Conservation (phyloP, 2,329 filamentous ascomycete species). For the Knufia fluminis region DNA sequence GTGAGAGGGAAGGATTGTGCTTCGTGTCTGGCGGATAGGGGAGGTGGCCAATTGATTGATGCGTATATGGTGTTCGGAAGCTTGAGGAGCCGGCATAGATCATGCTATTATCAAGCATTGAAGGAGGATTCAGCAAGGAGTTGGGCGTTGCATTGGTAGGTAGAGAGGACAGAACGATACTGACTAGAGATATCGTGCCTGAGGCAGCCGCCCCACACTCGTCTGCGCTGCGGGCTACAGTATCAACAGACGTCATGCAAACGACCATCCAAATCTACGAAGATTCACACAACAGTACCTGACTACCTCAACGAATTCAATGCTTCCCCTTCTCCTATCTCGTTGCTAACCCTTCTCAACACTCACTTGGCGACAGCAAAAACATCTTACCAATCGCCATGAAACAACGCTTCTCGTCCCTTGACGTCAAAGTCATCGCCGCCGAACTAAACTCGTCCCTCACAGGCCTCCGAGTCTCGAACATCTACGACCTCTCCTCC, state of each 20-base stretch:
- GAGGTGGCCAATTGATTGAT: neutral
- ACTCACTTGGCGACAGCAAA: too few relatives aligned
- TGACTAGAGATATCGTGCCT: neutral
- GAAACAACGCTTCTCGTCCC: conserved; percentile 52
- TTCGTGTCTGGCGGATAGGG: neutral
- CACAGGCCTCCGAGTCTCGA: conserved; percentile 70
- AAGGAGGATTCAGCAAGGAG: neutral
- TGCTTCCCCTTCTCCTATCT: neutral
- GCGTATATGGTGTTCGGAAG: too few relatives aligned
- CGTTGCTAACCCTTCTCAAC: neutral
- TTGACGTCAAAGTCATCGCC: conserved; percentile 66
- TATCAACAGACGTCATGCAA: too few relatives aligned
- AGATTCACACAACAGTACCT: too few relatives aligned
- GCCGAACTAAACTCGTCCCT: conserved; percentile 78
- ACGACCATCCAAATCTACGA: too few relatives aligned
- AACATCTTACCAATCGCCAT: conserved; percentile 33
- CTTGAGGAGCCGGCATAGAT: too few relatives aligned
- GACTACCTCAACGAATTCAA: too few relatives aligned
- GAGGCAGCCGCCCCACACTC: neutral
- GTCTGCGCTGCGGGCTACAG: too few relatives aligned
- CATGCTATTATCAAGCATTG: too few relatives aligned
- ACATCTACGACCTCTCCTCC: conserved; percentile 83
- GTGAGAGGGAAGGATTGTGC: conserved; percentile 8
- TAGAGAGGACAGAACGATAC: neutral
- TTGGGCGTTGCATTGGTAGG: neutral